phyloP scores from a whole-genome alignment of 2,329 filamentous ascomycete species.

The Microdochium bolleyi region DNA sequence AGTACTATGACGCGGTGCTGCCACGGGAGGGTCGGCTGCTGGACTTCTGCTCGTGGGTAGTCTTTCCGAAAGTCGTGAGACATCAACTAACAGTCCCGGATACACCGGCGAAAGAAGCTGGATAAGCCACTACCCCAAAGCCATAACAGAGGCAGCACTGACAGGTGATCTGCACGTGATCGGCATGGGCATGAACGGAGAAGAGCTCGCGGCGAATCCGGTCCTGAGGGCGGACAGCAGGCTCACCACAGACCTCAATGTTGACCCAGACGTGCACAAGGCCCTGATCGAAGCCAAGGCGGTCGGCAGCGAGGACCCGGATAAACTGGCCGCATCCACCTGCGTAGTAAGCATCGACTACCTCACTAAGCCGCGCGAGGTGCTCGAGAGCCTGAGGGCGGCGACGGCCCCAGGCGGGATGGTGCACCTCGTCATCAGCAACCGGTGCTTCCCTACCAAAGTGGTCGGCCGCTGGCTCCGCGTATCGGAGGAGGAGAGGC shows the following conservation, averaged over 20 bases:
- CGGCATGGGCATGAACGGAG: conserved; percentile 3
- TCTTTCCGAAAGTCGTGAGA: no score
- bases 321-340: conserved; percentile 2
- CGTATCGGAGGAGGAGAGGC: conserved; percentile 3
- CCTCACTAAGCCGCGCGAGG: conserved; percentile 1
- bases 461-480: conserved; percentile 1
- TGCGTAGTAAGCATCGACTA: conserved; percentile 4
- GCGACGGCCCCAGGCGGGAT: background rate
- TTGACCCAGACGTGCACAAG: conserved; percentile 1
- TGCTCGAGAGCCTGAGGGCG: conserved; percentile 1
- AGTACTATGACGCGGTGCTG: conserved; percentile 2
- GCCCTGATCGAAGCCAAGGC: background rate
- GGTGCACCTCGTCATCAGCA: conserved; percentile 3
- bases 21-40: conserved; percentile 1
- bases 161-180: background rate
- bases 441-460: conserved; percentile 5
- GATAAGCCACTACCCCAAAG: conserved; percentile 3
- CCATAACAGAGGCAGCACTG: background rate
- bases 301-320: background rate
- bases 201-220: conserved; percentile 2
- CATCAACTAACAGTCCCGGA: no score
- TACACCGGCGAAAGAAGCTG: conserved; percentile 1
- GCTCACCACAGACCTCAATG: conserved; percentile 2
- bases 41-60: conserved; percentile 1
- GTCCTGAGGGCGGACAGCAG: conserved; percentile 1